These are phyloP conservation scores for Eucalyptus rudis DNA, from an alignment of 345 rosid species.

Conservation along the genomic window DNA sequence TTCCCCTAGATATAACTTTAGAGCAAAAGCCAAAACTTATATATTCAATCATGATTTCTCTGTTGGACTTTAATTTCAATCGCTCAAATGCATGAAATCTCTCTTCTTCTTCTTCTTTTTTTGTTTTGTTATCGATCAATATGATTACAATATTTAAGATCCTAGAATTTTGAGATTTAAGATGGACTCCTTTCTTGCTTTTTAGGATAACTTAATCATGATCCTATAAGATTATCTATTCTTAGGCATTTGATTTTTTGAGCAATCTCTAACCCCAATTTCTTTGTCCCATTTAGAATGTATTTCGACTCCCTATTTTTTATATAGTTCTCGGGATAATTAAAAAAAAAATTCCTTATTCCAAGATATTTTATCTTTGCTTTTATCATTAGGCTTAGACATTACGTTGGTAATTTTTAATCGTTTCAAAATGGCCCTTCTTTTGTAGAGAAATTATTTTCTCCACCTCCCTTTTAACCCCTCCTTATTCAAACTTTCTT, in stretches of 20 bases:
- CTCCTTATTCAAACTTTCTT: neutral
- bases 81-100: neutral
- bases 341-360: neutral
- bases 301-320: neutral
- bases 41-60: neutral
- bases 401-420: neutral
- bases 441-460: neutral
- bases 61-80: neutral
- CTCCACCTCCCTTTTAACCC: neutral
- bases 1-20: neutral
- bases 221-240: neutral
- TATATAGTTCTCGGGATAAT: neutral
- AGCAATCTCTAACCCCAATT: neutral
- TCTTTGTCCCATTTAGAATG: neutral
- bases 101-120: accelerated
- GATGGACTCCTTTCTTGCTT: neutral
- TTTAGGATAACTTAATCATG: neutral
- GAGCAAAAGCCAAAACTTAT: neutral
- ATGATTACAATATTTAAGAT: neutral
- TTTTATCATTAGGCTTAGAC: neutral
- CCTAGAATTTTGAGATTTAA: neutral
- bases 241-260: neutral
- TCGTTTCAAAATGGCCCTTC: neutral
- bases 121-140: neutral
- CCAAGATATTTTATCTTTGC: neutral